phyloP scores from a whole-genome alignment of 108 stramenopile genomes.

The Nannochloropsis salina region DNA sequence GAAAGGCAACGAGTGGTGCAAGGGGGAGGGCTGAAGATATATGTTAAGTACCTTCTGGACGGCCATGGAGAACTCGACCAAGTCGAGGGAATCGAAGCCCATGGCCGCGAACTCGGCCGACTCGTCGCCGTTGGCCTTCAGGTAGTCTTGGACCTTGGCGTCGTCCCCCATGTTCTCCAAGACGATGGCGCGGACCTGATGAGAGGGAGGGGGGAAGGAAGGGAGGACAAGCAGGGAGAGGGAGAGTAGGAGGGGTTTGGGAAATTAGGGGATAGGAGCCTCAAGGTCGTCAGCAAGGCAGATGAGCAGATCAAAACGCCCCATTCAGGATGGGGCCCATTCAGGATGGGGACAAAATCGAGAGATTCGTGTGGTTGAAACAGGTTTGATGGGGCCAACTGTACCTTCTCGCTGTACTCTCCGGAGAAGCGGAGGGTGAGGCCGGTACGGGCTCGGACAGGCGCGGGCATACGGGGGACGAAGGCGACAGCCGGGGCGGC shows the following conservation, averaged over 20 bases:
- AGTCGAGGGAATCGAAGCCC: not conserved
- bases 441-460: not conserved
- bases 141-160: not conserved
- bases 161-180: not conserved
- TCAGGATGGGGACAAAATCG: not conserved
- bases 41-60: not conserved
- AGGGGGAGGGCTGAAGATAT: not conserved
- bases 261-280: not conserved
- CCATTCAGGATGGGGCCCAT: not conserved
- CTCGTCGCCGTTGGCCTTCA: not conserved
- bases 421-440: constrained; percentile 10
- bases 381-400: too few species aligned
- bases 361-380: too few species aligned
- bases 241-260: not conserved
- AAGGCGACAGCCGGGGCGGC: not conserved
- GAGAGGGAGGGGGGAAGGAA: not conserved
- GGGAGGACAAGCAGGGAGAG: not conserved
- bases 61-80: constrained; percentile 17
- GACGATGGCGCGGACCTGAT: not conserved
- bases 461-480: constrained; percentile 1
- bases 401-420: constrained; percentile 15
- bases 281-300: not conserved
- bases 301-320: not conserved
- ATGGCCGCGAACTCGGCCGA: not conserved
- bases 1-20: not conserved